Conservation (phyloP, 1,284 basidiomycete species). For the Tranzscheliella williamsii region DNA sequence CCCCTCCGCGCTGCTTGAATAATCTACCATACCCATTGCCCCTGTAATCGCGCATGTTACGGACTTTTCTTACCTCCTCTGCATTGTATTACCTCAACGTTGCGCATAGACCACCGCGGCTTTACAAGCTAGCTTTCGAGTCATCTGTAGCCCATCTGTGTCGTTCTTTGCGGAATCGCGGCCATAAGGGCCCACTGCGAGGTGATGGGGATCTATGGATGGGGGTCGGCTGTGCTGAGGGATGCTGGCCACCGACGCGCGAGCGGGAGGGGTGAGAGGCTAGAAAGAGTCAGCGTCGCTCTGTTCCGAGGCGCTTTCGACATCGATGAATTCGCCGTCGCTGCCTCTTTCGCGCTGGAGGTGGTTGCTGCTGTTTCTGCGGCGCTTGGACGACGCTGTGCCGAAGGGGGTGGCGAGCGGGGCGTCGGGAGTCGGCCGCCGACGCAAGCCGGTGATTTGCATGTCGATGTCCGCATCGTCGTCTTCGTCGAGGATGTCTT, state of each 20-base stretch:
- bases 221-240: too few relatives aligned
- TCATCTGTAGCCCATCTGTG: too few relatives aligned
- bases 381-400: background rate
- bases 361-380: background rate
- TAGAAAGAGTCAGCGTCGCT: constrained; percentile 39
- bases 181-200: too few relatives aligned
- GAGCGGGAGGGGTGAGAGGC: background rate
- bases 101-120: too few relatives aligned
- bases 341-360: constrained; percentile 34
- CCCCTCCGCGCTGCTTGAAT: too few relatives aligned
- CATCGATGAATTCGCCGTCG: constrained; percentile 41
- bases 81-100: too few relatives aligned
- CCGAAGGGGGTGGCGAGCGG: background rate
- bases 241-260: too few relatives aligned
- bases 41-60: too few relatives aligned
- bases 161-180: background rate
- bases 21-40: too few relatives aligned
- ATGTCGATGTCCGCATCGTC: constrained; percentile 16
- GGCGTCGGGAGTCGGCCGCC: background rate
- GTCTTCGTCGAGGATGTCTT: constrained; percentile 22
- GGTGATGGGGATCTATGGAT: too few relatives aligned
- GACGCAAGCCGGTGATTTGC: constrained; percentile 8
- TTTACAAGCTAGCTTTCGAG: too few relatives aligned
- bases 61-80: too few relatives aligned
- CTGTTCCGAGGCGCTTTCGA: constrained; percentile 36